Base-by-base conservation (phyloP, 768 basidiomycete species). In the Clavaria fumosa region DNA sequence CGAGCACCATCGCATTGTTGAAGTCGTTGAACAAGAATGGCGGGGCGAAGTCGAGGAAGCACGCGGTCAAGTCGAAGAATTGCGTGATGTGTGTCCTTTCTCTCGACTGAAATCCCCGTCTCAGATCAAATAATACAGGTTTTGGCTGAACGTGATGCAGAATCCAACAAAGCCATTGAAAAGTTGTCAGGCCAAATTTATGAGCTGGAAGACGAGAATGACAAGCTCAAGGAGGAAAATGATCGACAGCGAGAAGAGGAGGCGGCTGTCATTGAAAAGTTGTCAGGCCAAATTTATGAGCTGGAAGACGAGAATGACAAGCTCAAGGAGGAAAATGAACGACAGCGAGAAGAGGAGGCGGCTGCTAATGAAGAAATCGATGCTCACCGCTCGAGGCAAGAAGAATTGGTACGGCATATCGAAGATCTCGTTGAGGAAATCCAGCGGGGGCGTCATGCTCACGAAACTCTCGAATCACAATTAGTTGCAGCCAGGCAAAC, bases 1-100 rank as follows among this genome's bases (percentile, higher is more conserved):
- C 4, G 80, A 88, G 50, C 80, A 85, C 50, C 66, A 75, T 37
- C 65, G 71, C 20, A 78, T 83, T 37, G 71, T 86, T 2, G 68
- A 70, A 14, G 67, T 69, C 2, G 77, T 88, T 5, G 83, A 86
- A 48, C 71, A 77, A 30, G 83, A 85, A 47, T 93, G 88, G 88
- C 62, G 78, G 39, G 82, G 80, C 3, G 90, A 93, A 51, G 75
- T 91, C 2, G 75, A 86, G 43, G 84, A 88, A 45, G 75, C 75
- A 2, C 66, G 78, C 42, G 69, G 64, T 2, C 84, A 85, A 47
- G 72, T 78, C 1, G 84, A 88, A 39, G 84, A 91, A 53, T 63
- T 84, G 11, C 67, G 69, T 18, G 81, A 82, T 54, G 80, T 83
- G 50, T 41, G 67, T 59, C 23, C 24, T n/a, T 28, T n/a, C 17